These are phyloP conservation scores for Ilyonectria robusta DNA, from an alignment of 2,329 filamentous ascomycete species.

Conservation along the genomic window DNA sequence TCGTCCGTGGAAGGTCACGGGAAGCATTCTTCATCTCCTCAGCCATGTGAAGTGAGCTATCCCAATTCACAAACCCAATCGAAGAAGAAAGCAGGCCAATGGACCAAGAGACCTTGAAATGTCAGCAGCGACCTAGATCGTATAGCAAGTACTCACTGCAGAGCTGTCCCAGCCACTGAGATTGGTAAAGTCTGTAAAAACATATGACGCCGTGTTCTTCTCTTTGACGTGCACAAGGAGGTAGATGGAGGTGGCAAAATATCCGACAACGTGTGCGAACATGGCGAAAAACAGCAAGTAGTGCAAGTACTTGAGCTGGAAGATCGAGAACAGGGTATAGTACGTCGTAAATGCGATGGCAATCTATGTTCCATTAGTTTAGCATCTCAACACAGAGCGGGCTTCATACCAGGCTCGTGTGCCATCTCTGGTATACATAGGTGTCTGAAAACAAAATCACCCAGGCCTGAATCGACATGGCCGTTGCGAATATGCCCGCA, in stretches of 20 bases:
- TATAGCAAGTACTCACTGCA: neutral
- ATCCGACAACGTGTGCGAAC: slow-evolving; percentile 12
- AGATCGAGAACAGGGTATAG: slow-evolving; percentile 6
- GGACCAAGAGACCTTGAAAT: slow-evolving; percentile 16
- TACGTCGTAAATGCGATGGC: slow-evolving; percentile 4
- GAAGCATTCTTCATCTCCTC: slow-evolving; percentile 23
- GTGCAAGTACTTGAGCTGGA: slow-evolving; percentile 11
- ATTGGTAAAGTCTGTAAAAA: slow-evolving; percentile 18
- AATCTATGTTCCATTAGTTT: neutral
- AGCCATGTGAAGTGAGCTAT: slow-evolving; percentile 21
- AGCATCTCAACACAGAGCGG: neutral
- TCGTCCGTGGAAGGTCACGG: slow-evolving; percentile 16
- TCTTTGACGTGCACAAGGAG: slow-evolving; percentile 1
- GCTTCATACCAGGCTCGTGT: slow-evolving; percentile 10
- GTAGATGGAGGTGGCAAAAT: slow-evolving; percentile 12
- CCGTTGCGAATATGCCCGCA: slow-evolving; percentile 17
- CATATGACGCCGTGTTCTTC: slow-evolving; percentile 14
- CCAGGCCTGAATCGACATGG: slow-evolving; percentile 18
- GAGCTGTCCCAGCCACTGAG: slow-evolving; percentile 15
- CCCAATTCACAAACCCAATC: slow-evolving; percentile 16
- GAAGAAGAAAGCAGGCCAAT: slow-evolving; percentile 17
- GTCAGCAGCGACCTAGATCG: neutral
- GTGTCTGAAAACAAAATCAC: slow-evolving; percentile 1
- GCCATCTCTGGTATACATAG: slow-evolving; percentile 17
- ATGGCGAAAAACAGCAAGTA: slow-evolving; percentile 11